A percentile compares a stretch with the other conserved stretches of the same genome.
Conservation (phyloP, 2,329 filamentous ascomycete genomes). For the Colletotrichum horii region DNA sequence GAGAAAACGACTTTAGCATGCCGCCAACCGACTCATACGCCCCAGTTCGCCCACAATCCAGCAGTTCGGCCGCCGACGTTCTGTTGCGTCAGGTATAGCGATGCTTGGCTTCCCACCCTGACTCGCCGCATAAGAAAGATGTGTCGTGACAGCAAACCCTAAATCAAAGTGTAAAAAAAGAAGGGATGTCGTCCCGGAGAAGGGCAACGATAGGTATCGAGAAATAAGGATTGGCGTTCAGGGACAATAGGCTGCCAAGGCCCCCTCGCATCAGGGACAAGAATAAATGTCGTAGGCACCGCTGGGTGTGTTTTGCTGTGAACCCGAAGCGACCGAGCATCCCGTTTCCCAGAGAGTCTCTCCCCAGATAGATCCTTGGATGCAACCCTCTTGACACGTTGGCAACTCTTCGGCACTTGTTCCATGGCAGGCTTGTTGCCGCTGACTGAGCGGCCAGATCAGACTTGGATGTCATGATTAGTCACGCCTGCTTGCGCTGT, state of each 20-base stretch:
- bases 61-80: neutral
- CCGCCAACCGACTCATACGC: neutral
- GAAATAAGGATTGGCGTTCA: neutral
- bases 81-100: neutral
- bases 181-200: neutral
- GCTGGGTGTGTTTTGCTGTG: neutral
- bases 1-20: neutral
- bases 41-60: neutral
- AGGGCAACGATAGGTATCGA: neutral
- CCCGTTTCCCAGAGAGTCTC: neutral
- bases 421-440: neutral
- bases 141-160: constrained; percentile 19
- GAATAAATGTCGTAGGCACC: neutral
- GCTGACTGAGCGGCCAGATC: neutral
- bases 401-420: neutral
- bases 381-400: neutral
- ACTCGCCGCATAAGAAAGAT: constrained; percentile 12
- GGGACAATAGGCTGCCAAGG: neutral
- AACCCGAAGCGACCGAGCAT: neutral
- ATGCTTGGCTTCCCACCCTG: neutral
- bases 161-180: constrained; percentile 1
- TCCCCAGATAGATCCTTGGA: neutral
- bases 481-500: neutral
- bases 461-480: neutral
- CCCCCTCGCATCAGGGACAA: neutral